Percentiles rank a stretch among this genome's conserved stretches.
These are phyloP conservation scores for Pestalotiopsis sp. DNA, from an alignment of 2,329 filamentous ascomycete species.

Conservation along the genomic window DNA sequence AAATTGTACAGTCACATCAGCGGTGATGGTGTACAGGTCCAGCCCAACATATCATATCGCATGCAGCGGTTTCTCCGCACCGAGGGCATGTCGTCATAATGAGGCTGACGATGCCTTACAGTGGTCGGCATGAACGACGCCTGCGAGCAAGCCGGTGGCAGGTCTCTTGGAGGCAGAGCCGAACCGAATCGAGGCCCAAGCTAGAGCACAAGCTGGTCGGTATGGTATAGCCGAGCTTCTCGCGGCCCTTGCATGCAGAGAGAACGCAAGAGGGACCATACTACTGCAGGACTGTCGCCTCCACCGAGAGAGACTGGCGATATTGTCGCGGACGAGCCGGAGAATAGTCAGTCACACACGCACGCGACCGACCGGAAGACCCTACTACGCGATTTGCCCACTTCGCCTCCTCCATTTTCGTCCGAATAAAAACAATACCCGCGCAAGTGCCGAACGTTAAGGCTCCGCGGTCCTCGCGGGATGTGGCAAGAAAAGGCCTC, in stretches of 20 bases:
- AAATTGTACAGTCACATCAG: neutral
- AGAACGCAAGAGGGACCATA: neutral
- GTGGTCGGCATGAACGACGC: neutral
- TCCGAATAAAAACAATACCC: neutral
- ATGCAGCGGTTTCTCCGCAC: neutral
- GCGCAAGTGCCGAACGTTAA: neutral
- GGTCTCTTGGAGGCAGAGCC: too few species aligned
- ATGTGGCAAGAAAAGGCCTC: constrained; percentile 13
- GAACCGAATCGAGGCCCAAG: neutral
- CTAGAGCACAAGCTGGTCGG: neutral
- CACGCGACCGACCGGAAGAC: too few species aligned
- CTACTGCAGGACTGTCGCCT: neutral
- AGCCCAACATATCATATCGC: neutral
- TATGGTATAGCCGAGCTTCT: neutral
- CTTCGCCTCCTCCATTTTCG: neutral
- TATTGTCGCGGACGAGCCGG: neutral
- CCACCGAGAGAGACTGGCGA: neutral
- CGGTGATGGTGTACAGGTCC: neutral
- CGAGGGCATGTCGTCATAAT: neutral
- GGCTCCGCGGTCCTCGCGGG: neutral
- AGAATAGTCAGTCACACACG: too few species aligned
- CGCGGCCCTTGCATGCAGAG: neutral
- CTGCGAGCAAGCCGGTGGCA: neutral
- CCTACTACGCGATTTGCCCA: neutral
- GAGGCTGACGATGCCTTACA: neutral